These are phyloP conservation scores for Secale cereale DNA, from an alignment of 176 grass and related monocot species.

Conservation along the genomic window DNA sequence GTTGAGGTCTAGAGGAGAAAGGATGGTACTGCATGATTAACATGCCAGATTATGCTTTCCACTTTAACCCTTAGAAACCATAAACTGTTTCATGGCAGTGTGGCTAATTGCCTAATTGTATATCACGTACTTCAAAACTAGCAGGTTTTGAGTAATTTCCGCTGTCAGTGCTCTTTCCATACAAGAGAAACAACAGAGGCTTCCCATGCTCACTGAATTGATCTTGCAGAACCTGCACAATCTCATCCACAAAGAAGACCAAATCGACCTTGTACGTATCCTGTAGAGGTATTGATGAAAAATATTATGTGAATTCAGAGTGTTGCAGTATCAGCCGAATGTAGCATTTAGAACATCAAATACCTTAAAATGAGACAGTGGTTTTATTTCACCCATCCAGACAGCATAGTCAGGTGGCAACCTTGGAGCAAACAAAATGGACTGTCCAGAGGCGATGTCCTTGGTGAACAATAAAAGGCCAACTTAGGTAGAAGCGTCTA, in stretches of 20 bases:
- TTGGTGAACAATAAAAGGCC: conserved; percentile 35
- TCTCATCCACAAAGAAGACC: conserved; percentile 89
- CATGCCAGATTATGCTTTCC: neutral
- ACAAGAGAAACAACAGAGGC: conserved; percentile 72
- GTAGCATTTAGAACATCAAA: neutral
- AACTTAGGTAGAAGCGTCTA: neutral
- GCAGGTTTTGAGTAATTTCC: conserved; percentile 93
- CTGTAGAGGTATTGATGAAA: conserved; percentile 36
- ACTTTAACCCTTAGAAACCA: neutral
- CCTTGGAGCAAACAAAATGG: conserved; percentile 80
- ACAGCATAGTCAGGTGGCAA: conserved; percentile 93
- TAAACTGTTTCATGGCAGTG: neutral
- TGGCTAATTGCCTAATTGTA: neutral
- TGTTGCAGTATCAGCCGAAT: neutral
- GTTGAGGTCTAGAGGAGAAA: neutral
- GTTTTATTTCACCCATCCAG: conserved; percentile 97
- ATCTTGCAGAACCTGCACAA: conserved; percentile 55
- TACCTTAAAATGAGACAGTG: conserved; percentile 63
- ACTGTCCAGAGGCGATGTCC: conserved; percentile 82
- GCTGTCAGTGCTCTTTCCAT: conserved; percentile 82
- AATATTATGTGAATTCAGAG: conserved; percentile 2
- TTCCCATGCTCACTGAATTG: conserved; percentile 46
- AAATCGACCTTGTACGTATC: conserved; percentile 77
- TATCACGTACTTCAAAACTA: conserved; percentile 62
- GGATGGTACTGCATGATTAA: neutral